A percentile compares a stretch with the other conserved stretches of the same genome.
Evolutionary conservation across 257 asterid species (phyloP).

Genomic region (Nicotiana undulata): DNA sequence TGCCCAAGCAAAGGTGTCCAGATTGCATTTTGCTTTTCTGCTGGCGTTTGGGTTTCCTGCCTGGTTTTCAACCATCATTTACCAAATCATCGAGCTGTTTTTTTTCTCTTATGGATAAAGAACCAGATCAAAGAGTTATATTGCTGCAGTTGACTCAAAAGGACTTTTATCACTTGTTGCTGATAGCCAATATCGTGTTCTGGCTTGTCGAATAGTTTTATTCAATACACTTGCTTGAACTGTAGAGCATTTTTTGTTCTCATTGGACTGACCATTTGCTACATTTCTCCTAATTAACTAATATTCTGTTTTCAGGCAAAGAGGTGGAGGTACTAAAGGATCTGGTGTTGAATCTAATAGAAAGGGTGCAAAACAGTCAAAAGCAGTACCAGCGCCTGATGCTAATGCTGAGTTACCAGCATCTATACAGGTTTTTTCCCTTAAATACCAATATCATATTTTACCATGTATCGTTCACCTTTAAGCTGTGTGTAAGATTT

Average conservation of each 20-base stretch:
- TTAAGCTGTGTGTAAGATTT: background rate
- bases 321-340: constrained; percentile 41
- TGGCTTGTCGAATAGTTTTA: background rate
- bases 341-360: constrained; percentile 36
- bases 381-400: constrained; percentile 54
- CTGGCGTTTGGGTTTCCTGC: background rate
- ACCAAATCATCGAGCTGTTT: background rate
- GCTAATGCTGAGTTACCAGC: constrained; percentile 61
- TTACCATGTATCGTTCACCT: background rate
- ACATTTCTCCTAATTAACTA: background rate
- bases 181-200: background rate
- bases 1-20: background rate
- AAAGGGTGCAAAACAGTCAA: constrained; percentile 41
- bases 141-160: background rate
- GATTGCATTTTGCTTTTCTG: background rate
- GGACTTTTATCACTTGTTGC: background rate
- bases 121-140: background rate
- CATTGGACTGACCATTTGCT: background rate
- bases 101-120: too few relatives aligned
- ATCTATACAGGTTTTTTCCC: constrained; percentile 50
- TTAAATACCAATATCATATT: background rate
- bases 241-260: background rate
- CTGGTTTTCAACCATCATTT: background rate
- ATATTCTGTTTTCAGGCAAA: constrained; percentile 37
- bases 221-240: constrained; percentile 1